Base-by-base conservation (phyloP, 768 basidiomycete species). In the Amylocystis lapponica region DNA sequence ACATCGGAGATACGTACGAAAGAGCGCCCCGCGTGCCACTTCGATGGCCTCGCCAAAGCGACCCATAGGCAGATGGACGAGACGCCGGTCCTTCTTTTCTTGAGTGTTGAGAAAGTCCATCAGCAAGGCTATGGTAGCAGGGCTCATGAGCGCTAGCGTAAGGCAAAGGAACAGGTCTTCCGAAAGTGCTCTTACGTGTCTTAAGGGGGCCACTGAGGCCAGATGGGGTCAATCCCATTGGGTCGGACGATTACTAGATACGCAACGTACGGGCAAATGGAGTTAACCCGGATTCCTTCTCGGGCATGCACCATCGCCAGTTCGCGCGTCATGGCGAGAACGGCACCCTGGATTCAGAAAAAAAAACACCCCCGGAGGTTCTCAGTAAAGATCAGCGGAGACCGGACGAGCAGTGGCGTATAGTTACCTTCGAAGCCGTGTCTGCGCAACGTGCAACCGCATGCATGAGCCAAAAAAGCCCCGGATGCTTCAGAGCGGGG, bases 101-200 rank as follows among this genome's bases (percentile, higher is more conserved):
- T 83, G 72, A 16, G 96, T 97, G 66, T 98, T 79, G 58, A 99
- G 78, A 76, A 95, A 99, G 65, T 98, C 85, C 96, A 99, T 99
- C 22, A 99, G 74, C 35, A 99, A 81, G 29, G 94, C 91, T 94
- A 58, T n/a, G 21, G 11, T n/a, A 21, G 16, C 42, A 19, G 29
- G 4, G 19, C 5, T 21, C 8, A 5, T 19, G 31, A 17, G 16
- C 16, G 32, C 9, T 6, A 32, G n/a, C 30, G 20, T 5, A 7
- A 10, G 32, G 22, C 4, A 13, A 12, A 22, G 4, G 20, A 27
- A 29, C 8, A 30, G 10, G 29, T 30, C n/a, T 30, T 30, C 29
- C 10, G 36, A 13, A 22, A 35, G 17, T 40, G 26, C 45, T 23
- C 86, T 65, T 65, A 91, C 91, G 93, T 23, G 95, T 98, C 66